These are phyloP conservation scores for Elsinoe australis DNA, from an alignment of 2,329 filamentous ascomycete genomes.

Conservation along the genomic window DNA sequence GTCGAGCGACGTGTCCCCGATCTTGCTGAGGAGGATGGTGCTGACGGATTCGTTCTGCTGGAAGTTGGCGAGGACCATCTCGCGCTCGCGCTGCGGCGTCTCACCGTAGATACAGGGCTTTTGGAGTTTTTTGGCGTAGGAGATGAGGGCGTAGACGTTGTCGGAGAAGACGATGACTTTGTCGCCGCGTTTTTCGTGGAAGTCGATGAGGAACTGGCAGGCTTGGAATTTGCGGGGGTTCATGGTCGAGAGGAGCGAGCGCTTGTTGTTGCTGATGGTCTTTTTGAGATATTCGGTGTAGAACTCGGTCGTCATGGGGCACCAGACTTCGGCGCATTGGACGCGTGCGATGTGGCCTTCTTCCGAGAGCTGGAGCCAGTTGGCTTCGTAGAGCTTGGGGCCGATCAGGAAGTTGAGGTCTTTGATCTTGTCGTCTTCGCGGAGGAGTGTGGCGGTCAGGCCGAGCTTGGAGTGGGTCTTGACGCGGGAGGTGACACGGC, in stretches of 20 bases:
- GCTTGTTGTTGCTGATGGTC: conserved; percentile 53
- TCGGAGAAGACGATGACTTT: conserved; percentile 99
- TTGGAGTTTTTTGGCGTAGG: conserved; percentile 72
- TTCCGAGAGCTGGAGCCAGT: conserved; percentile 97
- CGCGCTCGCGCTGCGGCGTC: conserved; percentile 76
- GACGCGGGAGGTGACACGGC: conserved; percentile 85
- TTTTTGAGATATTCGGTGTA: conserved; percentile 82
- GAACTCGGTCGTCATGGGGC: conserved; percentile 97
- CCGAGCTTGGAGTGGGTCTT: conserved; percentile 94
- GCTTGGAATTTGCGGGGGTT: conserved; percentile 96
- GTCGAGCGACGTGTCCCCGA: conserved; percentile 96
- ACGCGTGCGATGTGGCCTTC: conserved; percentile 95
- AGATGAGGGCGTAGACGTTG: conserved; percentile 85
- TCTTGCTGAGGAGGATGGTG: conserved; percentile 93
- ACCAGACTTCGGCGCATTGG: conserved; percentile 98
- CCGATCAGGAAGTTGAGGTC: conserved; percentile 97
- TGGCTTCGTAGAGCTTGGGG: conserved; percentile 94
- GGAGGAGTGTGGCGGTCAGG: conserved; percentile 82
- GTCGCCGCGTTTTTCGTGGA: conserved; percentile 87
- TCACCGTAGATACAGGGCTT: conserved; percentile 90
- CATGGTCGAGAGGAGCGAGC: conserved; percentile 80
- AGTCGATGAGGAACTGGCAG: conserved; percentile 96
- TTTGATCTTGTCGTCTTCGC: conserved; percentile 97
- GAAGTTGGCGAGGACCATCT: conserved; percentile 86
- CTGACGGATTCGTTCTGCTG: conserved; percentile 85